These are phyloP conservation scores for Penicillium sp. DNA, from an alignment of 2,329 filamentous ascomycete genomes.

Conservation along the genomic window DNA sequence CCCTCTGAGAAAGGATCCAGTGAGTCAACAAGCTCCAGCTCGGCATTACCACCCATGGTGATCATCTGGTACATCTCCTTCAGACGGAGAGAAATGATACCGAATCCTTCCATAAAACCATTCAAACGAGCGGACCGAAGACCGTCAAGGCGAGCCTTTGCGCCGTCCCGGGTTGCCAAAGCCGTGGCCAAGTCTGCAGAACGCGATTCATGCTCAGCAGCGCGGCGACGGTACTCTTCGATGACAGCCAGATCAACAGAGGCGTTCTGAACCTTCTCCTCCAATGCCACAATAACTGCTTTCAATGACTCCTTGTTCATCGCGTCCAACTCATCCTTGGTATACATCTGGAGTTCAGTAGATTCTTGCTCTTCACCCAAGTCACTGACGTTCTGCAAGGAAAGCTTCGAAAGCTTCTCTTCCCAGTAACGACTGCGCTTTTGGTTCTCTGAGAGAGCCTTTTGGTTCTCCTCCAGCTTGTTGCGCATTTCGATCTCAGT, in stretches of 20 bases:
- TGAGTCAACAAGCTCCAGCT: slow-evolving; percentile 93
- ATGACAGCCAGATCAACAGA: slow-evolving; percentile 88
- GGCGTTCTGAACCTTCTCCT: slow-evolving; percentile 78
- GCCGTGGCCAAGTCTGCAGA: slow-evolving; percentile 82
- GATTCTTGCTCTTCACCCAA: slow-evolving; percentile 56
- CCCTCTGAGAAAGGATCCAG: slow-evolving; percentile 96
- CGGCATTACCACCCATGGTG: slow-evolving; percentile 97
- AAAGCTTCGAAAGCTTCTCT: slow-evolving; percentile 82
- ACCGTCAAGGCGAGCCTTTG: slow-evolving; percentile 91
- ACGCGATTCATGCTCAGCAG: slow-evolving; percentile 77
- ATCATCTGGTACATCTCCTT: slow-evolving; percentile 99
- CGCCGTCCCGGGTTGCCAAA: slow-evolving; percentile 74
- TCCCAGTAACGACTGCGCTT: slow-evolving; percentile 83
- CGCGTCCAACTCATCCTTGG: slow-evolving; percentile 65
- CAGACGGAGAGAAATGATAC: slow-evolving; percentile 84
- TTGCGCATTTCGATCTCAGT: slow-evolving; percentile 98
- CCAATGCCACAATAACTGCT: slow-evolving; percentile 64
- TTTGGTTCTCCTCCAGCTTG: slow-evolving; percentile 94
- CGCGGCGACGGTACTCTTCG: slow-evolving; percentile 80
- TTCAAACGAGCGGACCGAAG: slow-evolving; percentile 86
- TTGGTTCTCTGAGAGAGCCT: slow-evolving; percentile 81
- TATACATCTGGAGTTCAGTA: slow-evolving; percentile 70
- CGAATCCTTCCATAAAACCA: slow-evolving; percentile 98
- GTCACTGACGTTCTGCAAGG: slow-evolving; percentile 77
- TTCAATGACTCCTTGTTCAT: slow-evolving; percentile 65